These are phyloP conservation scores for Yarrowia yakushimensis DNA, from an alignment of 805 yeast species.

Conservation along the genomic window DNA sequence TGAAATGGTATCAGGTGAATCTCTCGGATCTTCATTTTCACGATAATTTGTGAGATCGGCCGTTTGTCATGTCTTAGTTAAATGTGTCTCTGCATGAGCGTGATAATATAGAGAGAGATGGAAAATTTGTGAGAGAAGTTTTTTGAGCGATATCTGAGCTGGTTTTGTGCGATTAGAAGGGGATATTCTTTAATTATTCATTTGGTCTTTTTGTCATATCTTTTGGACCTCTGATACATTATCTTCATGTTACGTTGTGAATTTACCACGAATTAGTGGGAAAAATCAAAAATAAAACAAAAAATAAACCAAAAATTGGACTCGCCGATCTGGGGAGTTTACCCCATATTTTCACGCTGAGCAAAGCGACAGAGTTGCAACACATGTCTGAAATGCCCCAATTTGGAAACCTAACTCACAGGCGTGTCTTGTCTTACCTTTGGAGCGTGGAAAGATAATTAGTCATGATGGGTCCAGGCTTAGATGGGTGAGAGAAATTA, in stretches of 20 bases:
- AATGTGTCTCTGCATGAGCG: conserved; percentile 10
- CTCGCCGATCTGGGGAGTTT: background rate
- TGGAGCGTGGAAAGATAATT: background rate
- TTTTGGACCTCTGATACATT: no score
- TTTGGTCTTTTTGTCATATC: no score
- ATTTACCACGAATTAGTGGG: no score
- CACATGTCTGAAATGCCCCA: conserved; percentile 5
- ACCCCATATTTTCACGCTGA: conserved; percentile 6
- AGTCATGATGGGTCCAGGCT: conserved; percentile 8
- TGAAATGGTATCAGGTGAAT: no score
- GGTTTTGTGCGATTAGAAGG: no score
- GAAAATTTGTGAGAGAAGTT: no score
- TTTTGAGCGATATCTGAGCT: no score
- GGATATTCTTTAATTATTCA: no score
- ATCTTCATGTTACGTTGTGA: background rate
- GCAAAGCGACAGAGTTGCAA: background rate
- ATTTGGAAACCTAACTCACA: background rate
- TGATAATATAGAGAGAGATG: no score
- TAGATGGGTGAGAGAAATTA: no score
- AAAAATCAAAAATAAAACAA: no score
- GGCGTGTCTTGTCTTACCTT: conserved; percentile 3
- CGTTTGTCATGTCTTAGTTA: background rate
- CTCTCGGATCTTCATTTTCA: background rate
- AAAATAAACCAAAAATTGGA: no score
- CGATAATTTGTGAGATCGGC: conserved; percentile 3